Evolutionary conservation across 495 filamentous ascomycete species (phyloP).

Genomic region (Sabuloglossum arenarium): DNA sequence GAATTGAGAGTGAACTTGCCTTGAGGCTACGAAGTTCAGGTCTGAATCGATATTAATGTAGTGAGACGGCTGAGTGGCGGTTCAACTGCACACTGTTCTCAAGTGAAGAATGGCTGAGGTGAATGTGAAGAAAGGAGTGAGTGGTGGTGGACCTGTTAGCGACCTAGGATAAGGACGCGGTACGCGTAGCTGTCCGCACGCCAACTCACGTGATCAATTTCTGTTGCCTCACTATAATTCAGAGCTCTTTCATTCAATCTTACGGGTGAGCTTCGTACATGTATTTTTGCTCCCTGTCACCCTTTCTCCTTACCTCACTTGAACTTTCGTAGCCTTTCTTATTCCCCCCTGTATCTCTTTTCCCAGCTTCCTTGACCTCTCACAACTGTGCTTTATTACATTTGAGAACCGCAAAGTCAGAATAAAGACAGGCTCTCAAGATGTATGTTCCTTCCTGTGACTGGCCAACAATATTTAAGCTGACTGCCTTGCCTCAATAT

Average conservation of each 20-base stretch:
- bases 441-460: not conserved
- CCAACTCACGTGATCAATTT: not conserved
- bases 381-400: too few species aligned
- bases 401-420: too few species aligned
- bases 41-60: not conserved
- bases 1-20: not conserved
- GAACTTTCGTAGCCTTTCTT: not conserved
- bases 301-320: not conserved
- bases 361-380: too few species aligned
- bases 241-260: not conserved
- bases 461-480: not conserved
- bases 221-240: not conserved
- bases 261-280: slow-evolving; percentile 7
- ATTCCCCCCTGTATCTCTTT: too few species aligned
- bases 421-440: not conserved
- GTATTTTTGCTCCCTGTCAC: not conserved
- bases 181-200: not conserved
- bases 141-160: too few species aligned
- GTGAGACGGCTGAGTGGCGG: not conserved
- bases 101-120: not conserved
- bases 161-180: not conserved
- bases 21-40: not conserved
- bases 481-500: not conserved
- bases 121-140: too few species aligned
- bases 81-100: not conserved